These are phyloP conservation scores for Candida pini DNA, from an alignment of 805 yeast species.

Conservation along the genomic window DNA sequence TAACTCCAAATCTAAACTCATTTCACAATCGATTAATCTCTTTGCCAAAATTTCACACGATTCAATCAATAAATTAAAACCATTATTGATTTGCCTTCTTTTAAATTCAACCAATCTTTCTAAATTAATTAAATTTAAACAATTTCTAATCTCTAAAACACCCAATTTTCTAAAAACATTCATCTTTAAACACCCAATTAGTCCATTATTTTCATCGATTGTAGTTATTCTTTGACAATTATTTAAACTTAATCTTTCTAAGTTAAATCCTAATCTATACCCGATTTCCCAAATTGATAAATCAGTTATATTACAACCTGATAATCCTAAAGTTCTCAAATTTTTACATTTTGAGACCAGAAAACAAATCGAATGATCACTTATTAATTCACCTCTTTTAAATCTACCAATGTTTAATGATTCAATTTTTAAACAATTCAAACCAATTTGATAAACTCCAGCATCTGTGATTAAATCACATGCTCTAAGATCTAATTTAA, in stretches of 20 bases:
- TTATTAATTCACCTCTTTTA: slow-evolving; percentile 55
- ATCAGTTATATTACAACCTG: slow-evolving; percentile 82
- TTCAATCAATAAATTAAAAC: slow-evolving; percentile 59
- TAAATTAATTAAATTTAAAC: slow-evolving; percentile 51
- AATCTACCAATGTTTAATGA: slow-evolving; percentile 80
- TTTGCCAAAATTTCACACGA: slow-evolving; percentile 67
- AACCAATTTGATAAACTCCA: slow-evolving; percentile 65
- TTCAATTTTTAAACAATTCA: slow-evolving; percentile 49
- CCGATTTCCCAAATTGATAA: slow-evolving; percentile 78
- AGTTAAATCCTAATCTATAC: slow-evolving; percentile 32
- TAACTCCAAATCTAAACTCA: slow-evolving; percentile 47
- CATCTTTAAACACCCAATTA: slow-evolving; percentile 29
- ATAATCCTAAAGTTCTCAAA: slow-evolving; percentile 72
- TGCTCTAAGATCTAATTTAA: slow-evolving; percentile 72
- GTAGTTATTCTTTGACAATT: slow-evolving; percentile 46
- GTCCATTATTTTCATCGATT: slow-evolving; percentile 13
- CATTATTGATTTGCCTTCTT: slow-evolving; percentile 38
- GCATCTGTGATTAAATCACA: slow-evolving; percentile 74
- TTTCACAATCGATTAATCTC: slow-evolving; percentile 56
- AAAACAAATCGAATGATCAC: slow-evolving; percentile 61
- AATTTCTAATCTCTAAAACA: slow-evolving; percentile 72
- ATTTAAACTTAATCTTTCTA: slow-evolving; percentile 70
- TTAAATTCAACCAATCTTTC: slow-evolving; percentile 66
- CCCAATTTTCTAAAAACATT: slow-evolving; percentile 53
- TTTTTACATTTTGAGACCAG: slow-evolving; percentile 48